These are phyloP conservation scores for Bolboschoenoplectus hybrid DNA, from an alignment of 202 grass and related monocot genomes.

Conservation along the genomic window DNA sequence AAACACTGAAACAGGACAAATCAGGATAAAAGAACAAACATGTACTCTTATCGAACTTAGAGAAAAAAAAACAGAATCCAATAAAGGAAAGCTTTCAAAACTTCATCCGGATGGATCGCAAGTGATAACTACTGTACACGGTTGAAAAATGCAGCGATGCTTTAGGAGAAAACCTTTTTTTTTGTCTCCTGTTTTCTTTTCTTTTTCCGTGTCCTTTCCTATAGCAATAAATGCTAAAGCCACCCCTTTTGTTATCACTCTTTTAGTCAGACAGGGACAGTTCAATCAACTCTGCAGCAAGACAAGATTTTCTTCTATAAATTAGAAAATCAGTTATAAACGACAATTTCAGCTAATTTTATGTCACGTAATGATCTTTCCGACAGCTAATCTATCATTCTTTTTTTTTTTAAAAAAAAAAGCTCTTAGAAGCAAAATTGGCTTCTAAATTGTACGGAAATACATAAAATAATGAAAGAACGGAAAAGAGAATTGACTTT, in stretches of 20 bases:
- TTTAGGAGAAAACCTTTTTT: neutral
- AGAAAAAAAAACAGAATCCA: slow-evolving; percentile 16
- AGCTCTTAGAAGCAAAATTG: too few species aligned
- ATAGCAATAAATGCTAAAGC: slow-evolving; percentile 17
- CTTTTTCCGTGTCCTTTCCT: slow-evolving; percentile 12
- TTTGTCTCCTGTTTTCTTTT: slow-evolving; percentile 10
- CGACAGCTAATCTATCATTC: too few species aligned
- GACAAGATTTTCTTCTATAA: neutral
- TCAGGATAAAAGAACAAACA: slow-evolving; percentile 5
- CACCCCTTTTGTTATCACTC: neutral
- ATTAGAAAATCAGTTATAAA: neutral
- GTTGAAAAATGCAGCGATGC: slow-evolving; percentile 32
- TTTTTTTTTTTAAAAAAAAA: neutral
- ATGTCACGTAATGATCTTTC: neutral
- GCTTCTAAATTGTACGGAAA: too few species aligned
- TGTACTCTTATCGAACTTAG: neutral
- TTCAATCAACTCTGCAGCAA: neutral
- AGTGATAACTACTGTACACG: slow-evolving; percentile 18
- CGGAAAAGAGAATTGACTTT: too few species aligned
- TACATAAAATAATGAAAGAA: too few species aligned
- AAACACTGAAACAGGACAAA: too few species aligned
- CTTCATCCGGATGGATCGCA: neutral
- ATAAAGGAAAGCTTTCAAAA: slow-evolving; percentile 17
- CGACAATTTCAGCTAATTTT: neutral
- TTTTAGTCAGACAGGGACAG: slow-evolving; percentile 12